Percentiles rank a stretch among this genome's conserved stretches.
phyloP scores from a whole-genome alignment of 768 basidiomycete species.

The Boletus barrowsii region DNA sequence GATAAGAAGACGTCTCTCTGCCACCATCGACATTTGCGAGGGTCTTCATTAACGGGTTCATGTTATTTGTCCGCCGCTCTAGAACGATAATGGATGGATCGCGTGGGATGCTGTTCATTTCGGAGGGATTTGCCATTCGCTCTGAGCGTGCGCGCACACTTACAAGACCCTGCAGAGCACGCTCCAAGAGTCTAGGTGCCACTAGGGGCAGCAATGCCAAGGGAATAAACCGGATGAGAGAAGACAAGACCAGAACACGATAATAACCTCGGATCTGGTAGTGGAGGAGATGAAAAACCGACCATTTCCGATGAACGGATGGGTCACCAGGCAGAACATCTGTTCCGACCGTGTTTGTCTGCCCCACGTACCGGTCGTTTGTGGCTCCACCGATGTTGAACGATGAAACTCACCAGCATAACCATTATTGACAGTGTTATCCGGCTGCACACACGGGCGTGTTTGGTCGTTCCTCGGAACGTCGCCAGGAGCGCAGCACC shows the following conservation, averaged over 20 bases:
- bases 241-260: constrained; percentile 1
- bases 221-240: neutral
- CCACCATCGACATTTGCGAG: constrained; percentile 6
- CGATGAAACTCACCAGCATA: neutral
- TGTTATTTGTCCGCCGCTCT: neutral
- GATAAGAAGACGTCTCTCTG: constrained; percentile 5
- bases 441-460: neutral
- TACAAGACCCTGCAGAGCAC: neutral
- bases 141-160: neutral
- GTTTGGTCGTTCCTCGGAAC: neutral
- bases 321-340: neutral
- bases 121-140: constrained; percentile 4
- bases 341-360: neutral
- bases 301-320: constrained; percentile 8
- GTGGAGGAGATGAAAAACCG: constrained; percentile 5
- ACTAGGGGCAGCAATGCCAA: constrained; percentile 1
- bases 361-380: neutral
- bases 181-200: constrained; percentile 1
- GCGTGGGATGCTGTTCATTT: constrained; percentile 22
- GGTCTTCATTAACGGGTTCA: constrained; percentile 1
- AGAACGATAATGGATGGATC: constrained; percentile 10
- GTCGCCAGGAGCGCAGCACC: neutral
- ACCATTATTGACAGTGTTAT: neutral
- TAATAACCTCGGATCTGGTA: constrained; percentile 1
- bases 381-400: neutral